Base-by-base conservation (phyloP, 805 yeast genomes). In the Candida boleticola region DNA sequence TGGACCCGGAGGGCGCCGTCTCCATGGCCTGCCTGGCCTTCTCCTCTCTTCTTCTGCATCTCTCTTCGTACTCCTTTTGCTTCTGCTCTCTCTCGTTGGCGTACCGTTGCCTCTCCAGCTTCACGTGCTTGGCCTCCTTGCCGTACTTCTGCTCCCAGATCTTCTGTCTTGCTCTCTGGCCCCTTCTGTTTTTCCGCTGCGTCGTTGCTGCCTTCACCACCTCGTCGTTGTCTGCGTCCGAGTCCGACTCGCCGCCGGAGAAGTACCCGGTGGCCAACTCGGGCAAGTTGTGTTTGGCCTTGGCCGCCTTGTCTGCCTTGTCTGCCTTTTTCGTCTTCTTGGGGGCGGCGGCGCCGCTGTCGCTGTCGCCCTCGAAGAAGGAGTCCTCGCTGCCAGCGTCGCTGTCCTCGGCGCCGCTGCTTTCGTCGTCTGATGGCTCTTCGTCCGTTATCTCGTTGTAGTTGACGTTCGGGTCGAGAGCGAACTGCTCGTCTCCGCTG, bases 81-180 rank as follows among this genome's bases (percentile, higher is more conserved):
- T 76, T 74, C 44, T 71, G 69, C 49, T 82, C 82, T 46, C 85
- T 70, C 47, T 82, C 84, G 34, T 74, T 74, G 35, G 63, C 66
- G 22, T 67, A 61, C 32, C 81, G 73, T 37, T 74, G 79, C n/a
- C 71, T 64, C 52, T 86, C 86, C 50, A 81, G 76, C 55, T 78
- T 72, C 19, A 90, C 76, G 61, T 93, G 99, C 43, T 80, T 82
- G n/a, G 99, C 99, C 20, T 72, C 68, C 16, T 62, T 61, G 21
- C 98, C 98, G 58, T 73, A 93, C 61, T 93, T 92, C 65, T 77
- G 70, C 58, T 89, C 99, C 98, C 98, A 93, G 40, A 93, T 89
- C 71, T 86, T 85, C 61, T 92, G 93, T 67, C 99, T 82, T 1
- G 97, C 99, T 46, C 98, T 76, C 68, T 93, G 99, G 20, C 99